These are phyloP conservation scores for Carallia pectinifolia DNA, from an alignment of 345 rosid genomes.

Conservation along the genomic window DNA sequence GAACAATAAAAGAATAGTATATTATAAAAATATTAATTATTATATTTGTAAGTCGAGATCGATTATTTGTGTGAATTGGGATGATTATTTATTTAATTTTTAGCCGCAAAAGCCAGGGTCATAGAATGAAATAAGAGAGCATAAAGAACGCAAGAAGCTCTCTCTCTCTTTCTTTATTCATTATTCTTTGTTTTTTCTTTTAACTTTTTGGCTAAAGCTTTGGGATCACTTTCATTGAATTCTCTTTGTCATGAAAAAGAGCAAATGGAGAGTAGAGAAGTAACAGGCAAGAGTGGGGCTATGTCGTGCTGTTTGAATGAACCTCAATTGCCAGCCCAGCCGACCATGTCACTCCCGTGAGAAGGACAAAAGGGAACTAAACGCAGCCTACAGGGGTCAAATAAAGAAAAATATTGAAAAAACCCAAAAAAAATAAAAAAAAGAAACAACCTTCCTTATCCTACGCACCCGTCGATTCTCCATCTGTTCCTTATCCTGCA, in stretches of 20 bases:
- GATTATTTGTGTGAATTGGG: no score
- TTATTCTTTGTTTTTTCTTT: not conserved
- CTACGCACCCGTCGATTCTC: conserved; percentile 23
- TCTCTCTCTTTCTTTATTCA: no score
- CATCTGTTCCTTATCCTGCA: conserved; percentile 19
- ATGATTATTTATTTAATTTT: not conserved
- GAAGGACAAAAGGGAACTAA: conserved; percentile 43
- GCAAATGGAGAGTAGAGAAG: conserved; percentile 8
- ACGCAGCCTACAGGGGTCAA: not conserved
- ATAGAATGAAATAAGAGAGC: not conserved
- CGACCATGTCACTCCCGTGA: conserved; percentile 65
- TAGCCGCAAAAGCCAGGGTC: not conserved
- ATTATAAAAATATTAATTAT: no score
- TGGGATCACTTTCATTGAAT: conserved; percentile 16
- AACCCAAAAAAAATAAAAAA: not conserved
- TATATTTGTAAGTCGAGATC: no score
- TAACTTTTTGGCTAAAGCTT: conserved; percentile 3
- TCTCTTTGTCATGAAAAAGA: conserved; percentile 7
- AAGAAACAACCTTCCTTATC: conserved; percentile 15
- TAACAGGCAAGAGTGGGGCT: conserved; percentile 21
- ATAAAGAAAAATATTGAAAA: not conserved
- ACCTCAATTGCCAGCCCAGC: conserved; percentile 51
- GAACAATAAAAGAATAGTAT: no score
- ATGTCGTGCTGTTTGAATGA: conserved; percentile 27
- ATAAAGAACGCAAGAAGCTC: no score